These are phyloP conservation scores for Akanthomyces uredinophilus DNA, from an alignment of 2,329 filamentous ascomycete species.

Conservation along the genomic window DNA sequence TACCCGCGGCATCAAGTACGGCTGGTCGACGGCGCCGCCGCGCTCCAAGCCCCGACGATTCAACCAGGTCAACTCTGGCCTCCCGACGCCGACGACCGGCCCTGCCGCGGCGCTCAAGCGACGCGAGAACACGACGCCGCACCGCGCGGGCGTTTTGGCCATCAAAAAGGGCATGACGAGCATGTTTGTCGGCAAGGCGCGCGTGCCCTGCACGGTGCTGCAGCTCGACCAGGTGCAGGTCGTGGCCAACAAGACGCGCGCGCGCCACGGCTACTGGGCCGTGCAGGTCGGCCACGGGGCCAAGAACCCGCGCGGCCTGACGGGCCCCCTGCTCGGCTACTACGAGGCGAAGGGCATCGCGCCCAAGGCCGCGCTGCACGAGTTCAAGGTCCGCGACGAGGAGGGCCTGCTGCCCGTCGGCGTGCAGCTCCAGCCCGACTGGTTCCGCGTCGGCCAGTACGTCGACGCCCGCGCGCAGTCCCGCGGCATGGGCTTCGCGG, in stretches of 20 bases:
- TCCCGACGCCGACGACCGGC: conserved; percentile 52
- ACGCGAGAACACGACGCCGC: conserved; percentile 52
- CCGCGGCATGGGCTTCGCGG: conserved; percentile 88
- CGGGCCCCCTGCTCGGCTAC: conserved; percentile 80
- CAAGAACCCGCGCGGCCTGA: conserved; percentile 69
- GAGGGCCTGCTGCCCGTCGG: conserved; percentile 72
- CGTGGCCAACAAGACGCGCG: conserved; percentile 75
- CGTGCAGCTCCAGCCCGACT: conserved; percentile 71
- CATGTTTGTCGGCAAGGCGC: conserved; percentile 72
- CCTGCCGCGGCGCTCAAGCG: conserved; percentile 57
- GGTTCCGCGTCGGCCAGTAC: conserved; percentile 87
- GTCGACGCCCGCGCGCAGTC: conserved; percentile 78
- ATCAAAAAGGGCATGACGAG: conserved; percentile 96
- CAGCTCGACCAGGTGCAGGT: conserved; percentile 93
- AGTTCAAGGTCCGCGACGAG: conserved; percentile 78
- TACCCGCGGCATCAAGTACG: conserved; percentile 50
- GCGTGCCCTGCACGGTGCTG: conserved; percentile 83
- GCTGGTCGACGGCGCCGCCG: conserved; percentile 53
- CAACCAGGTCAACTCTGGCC: conserved; percentile 53
- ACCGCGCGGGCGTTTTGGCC: conserved; percentile 76
- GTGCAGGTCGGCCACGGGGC: conserved; percentile 82
- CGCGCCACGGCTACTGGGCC: conserved; percentile 84
- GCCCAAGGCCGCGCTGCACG: conserved; percentile 76
- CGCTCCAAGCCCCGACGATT: conserved; percentile 53
- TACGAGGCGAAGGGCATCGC: conserved; percentile 76